These are phyloP conservation scores for Suillus subluteus DNA, from an alignment of 768 basidiomycete genomes.

Conservation along the genomic window DNA sequence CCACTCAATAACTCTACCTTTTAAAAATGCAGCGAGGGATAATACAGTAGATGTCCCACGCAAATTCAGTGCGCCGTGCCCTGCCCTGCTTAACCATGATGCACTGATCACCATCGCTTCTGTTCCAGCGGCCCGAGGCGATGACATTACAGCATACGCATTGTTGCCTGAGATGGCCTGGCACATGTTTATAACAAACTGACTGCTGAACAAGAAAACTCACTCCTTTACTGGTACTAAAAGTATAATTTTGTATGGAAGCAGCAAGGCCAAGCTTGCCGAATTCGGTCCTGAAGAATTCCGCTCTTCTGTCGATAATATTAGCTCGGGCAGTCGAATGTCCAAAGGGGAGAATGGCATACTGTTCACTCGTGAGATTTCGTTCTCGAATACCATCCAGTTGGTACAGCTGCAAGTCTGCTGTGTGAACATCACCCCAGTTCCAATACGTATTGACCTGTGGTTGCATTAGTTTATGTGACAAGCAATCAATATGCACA, in stretches of 20 bases:
- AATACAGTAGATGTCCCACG: conserved; percentile 88
- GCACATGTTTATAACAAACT: conserved; percentile 9
- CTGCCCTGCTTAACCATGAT: conserved; percentile 78
- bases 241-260: conserved; percentile 70
- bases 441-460: conserved; percentile 92
- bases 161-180: conserved; percentile 72
- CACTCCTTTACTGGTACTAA: conserved; percentile 56
- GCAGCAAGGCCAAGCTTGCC: conserved; percentile 72
- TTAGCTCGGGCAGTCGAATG: conserved; percentile 3
- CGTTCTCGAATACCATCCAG: conserved; percentile 63
- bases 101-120: conserved; percentile 94
- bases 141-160: conserved; percentile 78
- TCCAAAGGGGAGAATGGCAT: conserved; percentile 34
- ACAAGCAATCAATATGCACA: conserved; percentile 12
- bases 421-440: conserved; percentile 88
- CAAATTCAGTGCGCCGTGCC: conserved; percentile 67
- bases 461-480: conserved; percentile 10
- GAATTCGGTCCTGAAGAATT: conserved; percentile 66
- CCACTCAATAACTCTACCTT: conserved; percentile 55
- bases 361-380: conserved; percentile 76
- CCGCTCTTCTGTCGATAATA: conserved; percentile 57
- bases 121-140: conserved; percentile 89
- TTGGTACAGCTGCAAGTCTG: conserved; percentile 78
- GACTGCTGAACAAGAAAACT: neutral
- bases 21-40: conserved; percentile 81